phyloP scores from a whole-genome alignment of 176 grass and related monocot species.

The Raddia distichophylla region DNA sequence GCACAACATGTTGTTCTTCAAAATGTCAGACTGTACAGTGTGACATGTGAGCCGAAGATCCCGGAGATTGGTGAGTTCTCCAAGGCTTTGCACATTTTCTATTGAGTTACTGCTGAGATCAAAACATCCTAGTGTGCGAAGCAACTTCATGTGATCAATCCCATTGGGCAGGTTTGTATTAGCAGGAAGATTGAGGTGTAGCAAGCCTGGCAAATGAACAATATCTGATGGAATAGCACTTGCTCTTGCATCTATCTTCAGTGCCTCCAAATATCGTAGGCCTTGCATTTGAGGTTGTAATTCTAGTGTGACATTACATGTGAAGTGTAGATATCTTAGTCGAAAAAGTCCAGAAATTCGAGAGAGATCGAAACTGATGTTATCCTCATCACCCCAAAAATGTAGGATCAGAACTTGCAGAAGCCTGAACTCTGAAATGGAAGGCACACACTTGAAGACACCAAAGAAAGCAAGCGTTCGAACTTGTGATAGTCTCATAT shows the following conservation, averaged over 20 bases:
- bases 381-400: not conserved
- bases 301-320: not conserved
- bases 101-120: not conserved
- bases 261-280: not conserved
- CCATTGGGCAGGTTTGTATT: not conserved
- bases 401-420: not conserved
- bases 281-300: not conserved
- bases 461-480: not conserved
- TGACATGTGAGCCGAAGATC: not conserved
- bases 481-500: not conserved
- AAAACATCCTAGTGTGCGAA: not conserved
- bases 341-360: not conserved
- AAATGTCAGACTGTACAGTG: not conserved
- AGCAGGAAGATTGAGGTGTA: not conserved
- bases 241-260: not conserved
- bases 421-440: not conserved
- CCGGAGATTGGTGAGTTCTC: not conserved
- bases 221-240: not conserved
- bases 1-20: conserved; percentile 1
- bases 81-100: not conserved
- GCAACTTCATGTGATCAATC: not conserved
- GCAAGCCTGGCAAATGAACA: not conserved
- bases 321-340: conserved; percentile 18
- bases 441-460: conserved; percentile 1
- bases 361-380: not conserved